phyloP scores from a whole-genome alignment of 805 yeast species.

The Starmera quercuum region DNA sequence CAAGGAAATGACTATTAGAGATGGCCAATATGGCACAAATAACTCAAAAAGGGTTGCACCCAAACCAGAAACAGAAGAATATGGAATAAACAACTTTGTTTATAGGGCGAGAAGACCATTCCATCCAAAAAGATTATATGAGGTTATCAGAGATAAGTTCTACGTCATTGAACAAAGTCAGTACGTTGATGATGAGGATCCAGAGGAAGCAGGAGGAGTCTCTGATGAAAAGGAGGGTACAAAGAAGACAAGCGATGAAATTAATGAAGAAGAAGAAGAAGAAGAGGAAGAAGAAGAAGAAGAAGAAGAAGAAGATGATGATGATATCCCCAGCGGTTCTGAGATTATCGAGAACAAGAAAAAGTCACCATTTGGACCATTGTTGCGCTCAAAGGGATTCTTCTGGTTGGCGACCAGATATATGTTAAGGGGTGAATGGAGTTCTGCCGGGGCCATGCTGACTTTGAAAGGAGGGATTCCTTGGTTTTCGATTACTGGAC shows the following conservation, averaged over 20 bases:
- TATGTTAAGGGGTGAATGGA: constrained; percentile 36
- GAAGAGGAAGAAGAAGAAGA: constrained; percentile 4
- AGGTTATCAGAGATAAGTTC: constrained; percentile 29
- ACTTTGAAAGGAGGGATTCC: constrained; percentile 35
- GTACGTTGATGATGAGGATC: constrained; percentile 11
- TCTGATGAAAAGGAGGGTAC: constrained; percentile 8
- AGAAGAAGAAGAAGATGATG: constrained; percentile 2
- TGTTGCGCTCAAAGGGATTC: constrained; percentile 36
- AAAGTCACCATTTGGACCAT: constrained; percentile 27
- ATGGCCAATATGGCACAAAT: constrained; percentile 22
- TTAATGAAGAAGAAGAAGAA: constrained; percentile 3
- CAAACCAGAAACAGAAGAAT: constrained; percentile 39
- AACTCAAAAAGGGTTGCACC: constrained; percentile 23
- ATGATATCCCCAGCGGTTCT: constrained; percentile 15
- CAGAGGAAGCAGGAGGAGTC: constrained; percentile 14
- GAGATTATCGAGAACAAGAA: constrained; percentile 26
- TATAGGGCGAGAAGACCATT: constrained; percentile 35
- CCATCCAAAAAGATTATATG: constrained; percentile 35
- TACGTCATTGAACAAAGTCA: constrained; percentile 14
- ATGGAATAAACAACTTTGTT: constrained; percentile 36
- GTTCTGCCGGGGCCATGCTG: constrained; percentile 35
- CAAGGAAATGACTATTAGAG: constrained; percentile 29
- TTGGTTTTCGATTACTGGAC: constrained; percentile 31
- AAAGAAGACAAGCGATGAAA: no score
- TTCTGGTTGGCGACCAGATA: constrained; percentile 37